Evolutionary conservation across 2,329 filamentous ascomycete species (phyloP).

Genomic region (Sporothrix variecibatus): DNA sequence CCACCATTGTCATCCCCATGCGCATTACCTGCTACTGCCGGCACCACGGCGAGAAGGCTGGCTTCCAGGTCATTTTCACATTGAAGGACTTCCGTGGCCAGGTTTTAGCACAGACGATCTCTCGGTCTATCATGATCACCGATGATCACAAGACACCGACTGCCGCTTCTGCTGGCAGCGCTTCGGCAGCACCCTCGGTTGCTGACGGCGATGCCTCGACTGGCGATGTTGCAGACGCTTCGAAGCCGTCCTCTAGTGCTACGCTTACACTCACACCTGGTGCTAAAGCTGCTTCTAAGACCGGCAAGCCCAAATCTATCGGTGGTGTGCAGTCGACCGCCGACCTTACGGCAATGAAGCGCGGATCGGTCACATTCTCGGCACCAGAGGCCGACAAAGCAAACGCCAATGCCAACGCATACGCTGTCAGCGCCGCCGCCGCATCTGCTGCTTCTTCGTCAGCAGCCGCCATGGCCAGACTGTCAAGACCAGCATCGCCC

Average conservation of each 20-base stretch:
- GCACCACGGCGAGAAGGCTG: constrained; percentile 89
- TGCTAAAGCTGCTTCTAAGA: constrained; percentile 36
- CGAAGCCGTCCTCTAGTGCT: constrained; percentile 19
- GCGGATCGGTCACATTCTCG: constrained; percentile 45
- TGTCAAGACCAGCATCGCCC: constrained; percentile 76
- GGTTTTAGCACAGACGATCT: constrained; percentile 80
- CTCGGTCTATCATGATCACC: constrained; percentile 91
- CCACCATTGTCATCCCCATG: constrained; percentile 77
- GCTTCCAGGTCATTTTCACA: constrained; percentile 92
- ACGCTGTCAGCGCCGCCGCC: constrained; percentile 23
- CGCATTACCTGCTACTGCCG: constrained; percentile 96
- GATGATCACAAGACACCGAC: constrained; percentile 88
- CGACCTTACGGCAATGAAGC: constrained; percentile 62
- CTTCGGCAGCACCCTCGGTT: constrained; percentile 22
- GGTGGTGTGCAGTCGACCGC: constrained; percentile 58
- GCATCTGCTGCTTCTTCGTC: constrained; percentile 35
- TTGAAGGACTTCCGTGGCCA: constrained; percentile 78
- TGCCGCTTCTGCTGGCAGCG: constrained; percentile 29
- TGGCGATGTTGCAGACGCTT: constrained; percentile 22
- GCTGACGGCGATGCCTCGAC: constrained; percentile 26
- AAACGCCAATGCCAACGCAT: neutral
- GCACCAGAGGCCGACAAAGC: constrained; percentile 13
- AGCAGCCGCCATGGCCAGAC: constrained; percentile 46
- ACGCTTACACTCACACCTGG: constrained; percentile 19
- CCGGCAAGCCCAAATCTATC: constrained; percentile 40